Percentiles rank a stretch among this genome's conserved stretches.
phyloP scores from a whole-genome alignment of 768 basidiomycete species.

The Hebeloma cylindrosporum region DNA sequence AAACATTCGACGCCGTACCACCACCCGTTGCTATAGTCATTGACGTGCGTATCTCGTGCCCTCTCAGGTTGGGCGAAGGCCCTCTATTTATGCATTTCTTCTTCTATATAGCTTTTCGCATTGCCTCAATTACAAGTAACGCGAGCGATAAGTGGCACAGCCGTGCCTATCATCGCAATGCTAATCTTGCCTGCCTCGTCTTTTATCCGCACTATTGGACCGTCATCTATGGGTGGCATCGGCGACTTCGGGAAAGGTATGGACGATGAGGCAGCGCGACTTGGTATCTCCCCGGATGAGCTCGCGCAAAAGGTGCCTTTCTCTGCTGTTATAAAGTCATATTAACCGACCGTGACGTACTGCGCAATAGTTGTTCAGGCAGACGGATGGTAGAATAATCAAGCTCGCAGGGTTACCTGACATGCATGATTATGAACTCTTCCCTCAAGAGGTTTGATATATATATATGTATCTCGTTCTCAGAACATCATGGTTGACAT shows the following conservation, averaged over 20 bases:
- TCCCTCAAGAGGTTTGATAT: slow-evolving; percentile 13
- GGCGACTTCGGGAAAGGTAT: slow-evolving; percentile 2
- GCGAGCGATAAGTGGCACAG: background rate
- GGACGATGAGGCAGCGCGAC: background rate
- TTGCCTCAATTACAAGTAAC: background rate
- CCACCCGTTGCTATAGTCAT: slow-evolving; percentile 9
- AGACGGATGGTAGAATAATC: background rate
- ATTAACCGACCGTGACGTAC: too few relatives aligned
- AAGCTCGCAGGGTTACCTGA: slow-evolving; percentile 10
- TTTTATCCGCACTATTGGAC: background rate
- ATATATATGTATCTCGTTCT: background rate
- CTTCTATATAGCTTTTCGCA: slow-evolving; percentile 5
- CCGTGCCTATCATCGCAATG: slow-evolving; percentile 1
- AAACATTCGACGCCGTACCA: slow-evolving; percentile 6
- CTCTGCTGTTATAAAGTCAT: too few relatives aligned
- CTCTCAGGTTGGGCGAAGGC: too few relatives aligned
- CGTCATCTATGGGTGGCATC: slow-evolving; percentile 4
- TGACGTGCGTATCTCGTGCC: slow-evolving; percentile 8
- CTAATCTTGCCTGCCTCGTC: background rate
- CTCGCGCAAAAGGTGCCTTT: slow-evolving; percentile 6
- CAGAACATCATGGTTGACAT: background rate
- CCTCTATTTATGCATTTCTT: background rate
- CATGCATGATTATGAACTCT: slow-evolving; percentile 18
- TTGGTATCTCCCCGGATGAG: background rate
- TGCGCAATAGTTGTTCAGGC: background rate